Percentiles rank a stretch among this genome's conserved stretches.
phyloP scores from a whole-genome alignment of 139 green algal genomes.

The Micromonas commoda region DNA sequence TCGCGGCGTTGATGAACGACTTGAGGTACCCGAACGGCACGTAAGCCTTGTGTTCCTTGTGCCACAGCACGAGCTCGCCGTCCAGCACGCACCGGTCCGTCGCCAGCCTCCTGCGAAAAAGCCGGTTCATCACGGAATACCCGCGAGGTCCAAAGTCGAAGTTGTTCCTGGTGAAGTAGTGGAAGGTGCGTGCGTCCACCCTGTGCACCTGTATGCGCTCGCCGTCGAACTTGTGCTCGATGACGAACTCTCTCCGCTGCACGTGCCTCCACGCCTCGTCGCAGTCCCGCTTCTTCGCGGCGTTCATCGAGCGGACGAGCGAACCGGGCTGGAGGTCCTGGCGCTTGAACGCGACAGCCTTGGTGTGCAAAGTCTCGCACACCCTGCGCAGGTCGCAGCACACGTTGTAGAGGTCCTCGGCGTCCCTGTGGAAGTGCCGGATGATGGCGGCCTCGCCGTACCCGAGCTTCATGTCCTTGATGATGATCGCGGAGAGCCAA shows the following conservation, averaged over 20 bases:
- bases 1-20: neutral
- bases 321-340: slow-evolving; percentile 28
- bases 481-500: slow-evolving; percentile 62
- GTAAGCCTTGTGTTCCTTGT: slow-evolving; percentile 26
- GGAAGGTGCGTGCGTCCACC: slow-evolving; percentile 46
- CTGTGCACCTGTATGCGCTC: slow-evolving; percentile 64
- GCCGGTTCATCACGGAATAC: slow-evolving; percentile 16
- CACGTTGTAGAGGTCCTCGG: slow-evolving; percentile 44
- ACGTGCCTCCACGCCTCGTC: slow-evolving; percentile 34
- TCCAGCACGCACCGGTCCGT: slow-evolving; percentile 24
- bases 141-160: slow-evolving; percentile 25
- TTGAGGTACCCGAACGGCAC: slow-evolving; percentile 28
- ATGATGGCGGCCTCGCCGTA: slow-evolving; percentile 48
- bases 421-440: slow-evolving; percentile 55
- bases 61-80: slow-evolving; percentile 30
- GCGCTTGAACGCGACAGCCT: neutral
- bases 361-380: neutral
- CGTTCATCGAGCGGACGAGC: slow-evolving; percentile 39
- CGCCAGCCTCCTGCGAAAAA: neutral
- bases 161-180: slow-evolving; percentile 25
- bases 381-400: slow-evolving; percentile 13
- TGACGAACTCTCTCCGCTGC: slow-evolving; percentile 39
- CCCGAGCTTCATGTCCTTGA: slow-evolving; percentile 63
- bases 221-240: slow-evolving; percentile 79
- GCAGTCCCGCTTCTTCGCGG: slow-evolving; percentile 34